Evolutionary conservation across 345 rosid genomes (phyloP), one percentile per base, ranked within the genome.

Genomic region (Barbarea vulgaris): DNA sequence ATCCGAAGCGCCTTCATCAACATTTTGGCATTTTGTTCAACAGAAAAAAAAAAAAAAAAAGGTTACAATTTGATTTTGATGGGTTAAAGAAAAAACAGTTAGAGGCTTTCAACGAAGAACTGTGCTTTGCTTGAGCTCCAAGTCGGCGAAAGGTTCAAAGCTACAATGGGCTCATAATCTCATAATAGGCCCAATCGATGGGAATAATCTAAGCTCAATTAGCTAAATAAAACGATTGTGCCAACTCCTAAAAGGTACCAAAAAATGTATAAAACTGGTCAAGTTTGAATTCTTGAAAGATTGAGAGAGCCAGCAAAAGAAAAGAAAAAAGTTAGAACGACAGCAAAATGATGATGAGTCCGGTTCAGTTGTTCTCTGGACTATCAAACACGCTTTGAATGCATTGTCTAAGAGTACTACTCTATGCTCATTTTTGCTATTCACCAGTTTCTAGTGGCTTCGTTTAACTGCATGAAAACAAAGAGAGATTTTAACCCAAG

Each of bases 121-220:
- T 25, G 72, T 77, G 31, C 72, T 77, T 77, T 77, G 67, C 80
- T 70, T 77, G 80, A 70, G 55, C 72, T 64, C 77, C 80, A 77
- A 70, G 80, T 53, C 76, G 62, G 67, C n/a, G 63, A 48, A 64
- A 48, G 36, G 61, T 36, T 63, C 24, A 28, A 70, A 28, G 72
- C 47, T 46, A 46, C 15, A 41, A 34, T 44, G 76, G 75, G 75
- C 47, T 30, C 15, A 27, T 13, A 2, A 1, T 4, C 9, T 44
- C 4, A 7, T 12, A 10, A 4, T 56, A 27, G 72, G 63, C 62
- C 50, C 22, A 12, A 7, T 4, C 1, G 5, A 17, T n/a, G 10
- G n/a, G 21, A 44, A 54, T 47, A 44, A 54, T 47, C 6, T 31
- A 58, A 36, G 67, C 73, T 22, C 22, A 30, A 24, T 21, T 1